phyloP scores from a whole-genome alignment of 2,329 filamentous ascomycete genomes.

The Niveomyces coronatus region DNA sequence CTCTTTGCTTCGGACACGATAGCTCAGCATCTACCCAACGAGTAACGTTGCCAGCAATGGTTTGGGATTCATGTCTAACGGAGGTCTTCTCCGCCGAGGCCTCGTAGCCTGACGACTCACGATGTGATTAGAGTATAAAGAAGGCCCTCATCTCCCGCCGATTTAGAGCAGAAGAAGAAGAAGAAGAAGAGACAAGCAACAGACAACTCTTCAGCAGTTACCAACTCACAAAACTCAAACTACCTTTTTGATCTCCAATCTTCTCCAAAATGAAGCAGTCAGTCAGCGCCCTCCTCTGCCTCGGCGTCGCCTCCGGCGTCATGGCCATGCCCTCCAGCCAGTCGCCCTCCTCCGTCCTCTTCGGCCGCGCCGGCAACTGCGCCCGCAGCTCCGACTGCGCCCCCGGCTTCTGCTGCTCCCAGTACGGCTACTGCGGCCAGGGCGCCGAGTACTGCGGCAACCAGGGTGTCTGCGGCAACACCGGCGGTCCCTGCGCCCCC shows the following conservation, averaged over 20 bases:
- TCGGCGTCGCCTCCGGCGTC: background rate
- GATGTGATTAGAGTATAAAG: too few species aligned
- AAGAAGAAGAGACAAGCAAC: too few species aligned
- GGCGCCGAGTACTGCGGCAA: slow-evolving; percentile 13
- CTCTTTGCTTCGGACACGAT: too few species aligned
- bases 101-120: too few species aligned
- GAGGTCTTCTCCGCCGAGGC: too few species aligned
- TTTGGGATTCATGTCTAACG: too few species aligned
- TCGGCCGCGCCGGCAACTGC: slow-evolving; percentile 11
- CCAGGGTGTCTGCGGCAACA: slow-evolving; percentile 9
- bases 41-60: too few species aligned
- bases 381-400: slow-evolving; percentile 11
- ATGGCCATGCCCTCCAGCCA: background rate
- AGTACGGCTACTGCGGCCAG: slow-evolving; percentile 14
- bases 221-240: too few species aligned
- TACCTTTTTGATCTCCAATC: background rate
- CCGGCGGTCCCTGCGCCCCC: slow-evolving; percentile 12
- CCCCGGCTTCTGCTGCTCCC: slow-evolving; percentile 12
- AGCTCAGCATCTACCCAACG: too few species aligned
- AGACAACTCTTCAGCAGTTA: too few species aligned
- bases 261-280: background rate
- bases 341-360: background rate
- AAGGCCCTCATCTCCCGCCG: too few species aligned
- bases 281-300: background rate
- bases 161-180: too few species aligned